Evolutionary conservation across 768 basidiomycete species (phyloP).

Genomic region (Lepiota brunneoincarnata): DNA sequence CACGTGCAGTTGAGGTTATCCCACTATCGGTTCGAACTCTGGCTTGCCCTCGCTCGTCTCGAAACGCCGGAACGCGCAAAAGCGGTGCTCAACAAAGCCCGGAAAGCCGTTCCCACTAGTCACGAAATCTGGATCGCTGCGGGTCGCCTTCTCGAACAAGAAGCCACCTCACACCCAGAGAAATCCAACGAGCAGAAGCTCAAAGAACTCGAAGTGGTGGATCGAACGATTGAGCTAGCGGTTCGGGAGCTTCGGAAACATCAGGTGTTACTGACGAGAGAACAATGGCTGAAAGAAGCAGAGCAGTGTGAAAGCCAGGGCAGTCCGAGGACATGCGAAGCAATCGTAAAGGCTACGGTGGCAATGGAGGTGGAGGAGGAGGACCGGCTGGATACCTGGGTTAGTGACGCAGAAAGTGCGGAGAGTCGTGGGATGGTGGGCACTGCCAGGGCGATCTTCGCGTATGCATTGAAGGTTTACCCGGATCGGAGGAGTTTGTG

Average conservation of each 20-base stretch:
- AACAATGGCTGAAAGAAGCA: conserved; percentile 96
- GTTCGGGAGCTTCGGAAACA: conserved; percentile 77
- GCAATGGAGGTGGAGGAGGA: conserved; percentile 96
- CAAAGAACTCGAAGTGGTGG: conserved; percentile 72
- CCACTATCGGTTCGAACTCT: conserved; percentile 94
- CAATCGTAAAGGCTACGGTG: conserved; percentile 92
- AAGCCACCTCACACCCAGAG: conserved; percentile 38
- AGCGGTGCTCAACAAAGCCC: conserved; percentile 92
- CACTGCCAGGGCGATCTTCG: conserved; percentile 84
- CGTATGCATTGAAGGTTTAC: conserved; percentile 88
- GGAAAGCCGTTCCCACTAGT: conserved; percentile 89
- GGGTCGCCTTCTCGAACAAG: conserved; percentile 88
- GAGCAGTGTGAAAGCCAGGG: conserved; percentile 89
- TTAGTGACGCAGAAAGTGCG: conserved; percentile 85
- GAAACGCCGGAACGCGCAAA: conserved; percentile 92
- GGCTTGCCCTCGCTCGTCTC: conserved; percentile 96
- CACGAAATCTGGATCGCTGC: conserved; percentile 99
- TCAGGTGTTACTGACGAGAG: conserved; percentile 82
- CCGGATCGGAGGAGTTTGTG: conserved; percentile 85
- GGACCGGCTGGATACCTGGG: conserved; percentile 86
- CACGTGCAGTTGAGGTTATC: conserved; percentile 95
- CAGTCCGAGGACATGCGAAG: conserved; percentile 83
- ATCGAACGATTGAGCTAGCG: conserved; percentile 85
- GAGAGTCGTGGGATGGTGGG: conserved; percentile 72
- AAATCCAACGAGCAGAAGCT: conserved; percentile 51